Conservation (phyloP, 2,329 filamentous ascomycete genomes). For the Neocucurbitaria cava region DNA sequence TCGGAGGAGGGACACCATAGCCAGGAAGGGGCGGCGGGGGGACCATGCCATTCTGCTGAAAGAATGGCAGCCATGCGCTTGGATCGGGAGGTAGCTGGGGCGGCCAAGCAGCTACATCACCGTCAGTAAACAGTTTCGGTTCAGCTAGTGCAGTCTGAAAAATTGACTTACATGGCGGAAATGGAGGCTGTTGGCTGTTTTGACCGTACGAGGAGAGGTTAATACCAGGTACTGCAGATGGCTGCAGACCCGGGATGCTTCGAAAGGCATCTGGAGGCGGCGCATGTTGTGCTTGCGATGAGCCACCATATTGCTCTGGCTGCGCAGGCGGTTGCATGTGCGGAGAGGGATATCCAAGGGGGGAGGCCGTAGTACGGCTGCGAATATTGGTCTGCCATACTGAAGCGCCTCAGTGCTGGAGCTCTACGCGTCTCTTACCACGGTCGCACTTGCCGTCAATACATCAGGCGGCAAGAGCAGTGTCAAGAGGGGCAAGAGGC, state of each 20-base stretch:
- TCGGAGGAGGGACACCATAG: constrained; percentile 27
- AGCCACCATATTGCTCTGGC: constrained; percentile 9
- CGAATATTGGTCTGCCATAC: constrained; percentile 41
- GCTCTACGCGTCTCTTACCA: constrained; percentile 23
- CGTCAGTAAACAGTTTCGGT: too few relatives aligned
- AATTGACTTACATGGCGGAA: constrained; percentile 15
- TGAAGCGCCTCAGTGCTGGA: constrained; percentile 8
- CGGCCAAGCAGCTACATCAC: constrained; percentile 26
- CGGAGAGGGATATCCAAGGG: constrained; percentile 27
- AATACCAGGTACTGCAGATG: constrained; percentile 26
- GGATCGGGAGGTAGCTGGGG: constrained; percentile 36
- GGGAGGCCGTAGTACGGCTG: constrained; percentile 35
- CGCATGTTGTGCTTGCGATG: constrained; percentile 18
- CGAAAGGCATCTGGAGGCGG: constrained; percentile 21
- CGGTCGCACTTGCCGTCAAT: constrained; percentile 19
- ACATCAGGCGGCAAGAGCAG: constrained; percentile 13
- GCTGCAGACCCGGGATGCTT: constrained; percentile 13
- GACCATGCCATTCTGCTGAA: constrained; percentile 29
- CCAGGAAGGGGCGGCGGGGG: constrained; percentile 31
- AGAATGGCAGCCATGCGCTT: constrained; percentile 39
- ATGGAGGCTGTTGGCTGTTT: constrained; percentile 32
- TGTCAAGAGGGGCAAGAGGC: constrained; percentile 2
- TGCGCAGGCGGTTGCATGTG: constrained; percentile 13
- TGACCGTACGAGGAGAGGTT: constrained; percentile 33
- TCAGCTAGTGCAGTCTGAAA: too few relatives aligned